phyloP scores from a whole-genome alignment of 2,329 filamentous ascomycete genomes.

The Periconia digitata region DNA sequence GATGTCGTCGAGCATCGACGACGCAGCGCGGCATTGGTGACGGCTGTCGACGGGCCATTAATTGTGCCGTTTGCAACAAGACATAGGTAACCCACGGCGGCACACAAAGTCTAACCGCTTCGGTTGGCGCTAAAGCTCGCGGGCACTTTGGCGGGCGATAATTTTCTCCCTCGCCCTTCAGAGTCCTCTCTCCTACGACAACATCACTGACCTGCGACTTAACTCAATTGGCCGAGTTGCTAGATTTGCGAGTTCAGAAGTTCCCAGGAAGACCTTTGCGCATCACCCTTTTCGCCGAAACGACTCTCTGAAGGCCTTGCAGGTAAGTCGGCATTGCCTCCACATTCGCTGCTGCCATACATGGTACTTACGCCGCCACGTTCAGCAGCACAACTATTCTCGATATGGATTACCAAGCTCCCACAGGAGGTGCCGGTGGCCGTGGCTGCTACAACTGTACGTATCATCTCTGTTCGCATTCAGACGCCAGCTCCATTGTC shows the following conservation, averaged over 20 bases:
- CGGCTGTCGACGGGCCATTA: no score
- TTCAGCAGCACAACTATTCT: constrained; percentile 19
- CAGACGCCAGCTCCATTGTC: constrained; percentile 5
- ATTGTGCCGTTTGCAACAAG: neutral
- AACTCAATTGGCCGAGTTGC: constrained; percentile 16
- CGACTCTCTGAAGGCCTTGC: constrained; percentile 19
- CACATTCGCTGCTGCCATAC: constrained; percentile 7
- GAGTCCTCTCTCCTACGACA: constrained; percentile 16
- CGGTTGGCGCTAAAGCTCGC: neutral
- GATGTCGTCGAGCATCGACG: no score
- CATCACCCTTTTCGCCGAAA: constrained; percentile 12
- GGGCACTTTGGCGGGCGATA: constrained; percentile 17
- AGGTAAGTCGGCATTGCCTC: constrained; percentile 23
- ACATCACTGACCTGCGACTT: constrained; percentile 9
- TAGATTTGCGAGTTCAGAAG: constrained; percentile 9
- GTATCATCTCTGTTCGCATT: constrained; percentile 20
- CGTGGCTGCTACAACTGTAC: constrained; percentile 48
- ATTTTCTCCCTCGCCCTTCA: constrained; percentile 22
- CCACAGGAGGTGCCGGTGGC: constrained; percentile 36
- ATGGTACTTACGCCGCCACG: constrained; percentile 24
- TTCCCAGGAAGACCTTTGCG: constrained; percentile 13
- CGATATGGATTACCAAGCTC: constrained; percentile 42
- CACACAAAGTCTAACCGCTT: constrained; percentile 7
- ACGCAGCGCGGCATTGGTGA: no score
- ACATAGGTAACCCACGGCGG: neutral